Conservation (phyloP, 108 stramenopile genomes). For the Pseudonitzschia multistriata region DNA sequence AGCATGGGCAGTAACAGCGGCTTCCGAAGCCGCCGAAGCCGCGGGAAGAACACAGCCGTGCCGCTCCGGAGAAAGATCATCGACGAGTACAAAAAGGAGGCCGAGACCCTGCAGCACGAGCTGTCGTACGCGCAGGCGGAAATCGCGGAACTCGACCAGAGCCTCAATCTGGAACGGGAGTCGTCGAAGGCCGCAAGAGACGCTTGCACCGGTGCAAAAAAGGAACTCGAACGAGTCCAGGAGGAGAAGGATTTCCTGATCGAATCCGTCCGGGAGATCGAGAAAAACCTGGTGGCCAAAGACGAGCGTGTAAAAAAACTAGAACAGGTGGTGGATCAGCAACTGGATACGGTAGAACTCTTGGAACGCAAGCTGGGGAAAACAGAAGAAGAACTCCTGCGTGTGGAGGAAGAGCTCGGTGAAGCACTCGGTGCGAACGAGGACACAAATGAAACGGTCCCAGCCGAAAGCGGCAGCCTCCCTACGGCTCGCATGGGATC, state of each 20-base stretch:
- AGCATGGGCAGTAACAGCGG: not conserved
- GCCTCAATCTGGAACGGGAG: not conserved
- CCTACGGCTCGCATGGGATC: conserved; percentile 2
- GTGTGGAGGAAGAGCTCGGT: conserved; percentile 24
- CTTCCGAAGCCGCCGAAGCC: not conserved
- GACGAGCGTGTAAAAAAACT: conserved; percentile 28
- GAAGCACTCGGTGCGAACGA: not conserved
- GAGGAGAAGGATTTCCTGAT: conserved; percentile 24
- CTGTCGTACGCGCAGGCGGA: conserved; percentile 19
- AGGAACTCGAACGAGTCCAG: not conserved
- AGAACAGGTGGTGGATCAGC: conserved; percentile 21
- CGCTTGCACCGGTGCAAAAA: not conserved
- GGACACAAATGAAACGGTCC: not conserved
- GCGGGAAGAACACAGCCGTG: not conserved
- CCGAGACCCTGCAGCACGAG: conserved; percentile 11
- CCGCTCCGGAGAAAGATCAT: not conserved
- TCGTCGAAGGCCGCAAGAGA: not conserved
- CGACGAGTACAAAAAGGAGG: conserved; percentile 3
- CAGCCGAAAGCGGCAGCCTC: not conserved
- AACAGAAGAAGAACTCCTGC: conserved; percentile 29
- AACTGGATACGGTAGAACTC: conserved; percentile 22
- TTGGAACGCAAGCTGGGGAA: conserved; percentile 21
- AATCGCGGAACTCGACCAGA: conserved; percentile 16
- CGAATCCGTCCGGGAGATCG: conserved; percentile 15
- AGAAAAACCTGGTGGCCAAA: conserved; percentile 11